These are phyloP conservation scores for Cymbopogon citratus DNA, from an alignment of 176 grass and related monocot genomes.

Conservation along the genomic window DNA sequence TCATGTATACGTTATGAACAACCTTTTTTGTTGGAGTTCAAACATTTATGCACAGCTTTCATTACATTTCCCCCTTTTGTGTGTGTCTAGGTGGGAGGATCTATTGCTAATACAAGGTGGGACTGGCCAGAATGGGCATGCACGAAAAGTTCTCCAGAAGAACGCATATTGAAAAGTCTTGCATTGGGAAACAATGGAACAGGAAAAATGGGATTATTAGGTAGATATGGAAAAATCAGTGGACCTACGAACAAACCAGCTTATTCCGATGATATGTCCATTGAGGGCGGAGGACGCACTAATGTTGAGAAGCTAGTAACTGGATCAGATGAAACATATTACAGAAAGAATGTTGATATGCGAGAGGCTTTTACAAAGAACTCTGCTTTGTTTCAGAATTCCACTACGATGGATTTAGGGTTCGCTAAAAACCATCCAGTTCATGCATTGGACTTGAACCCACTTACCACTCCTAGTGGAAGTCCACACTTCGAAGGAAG, in stretches of 20 bases:
- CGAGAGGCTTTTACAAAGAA: constrained; percentile 35
- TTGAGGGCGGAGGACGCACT: constrained; percentile 17
- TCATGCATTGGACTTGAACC: constrained; percentile 16
- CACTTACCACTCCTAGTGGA: constrained; percentile 18
- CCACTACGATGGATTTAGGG: not conserved
- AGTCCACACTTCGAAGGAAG: constrained; percentile 7
- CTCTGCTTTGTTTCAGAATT: constrained; percentile 25
- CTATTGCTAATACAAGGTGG: constrained; percentile 44
- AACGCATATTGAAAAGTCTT: constrained; percentile 18
- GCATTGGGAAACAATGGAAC: constrained; percentile 19
- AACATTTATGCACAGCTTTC: not conserved
- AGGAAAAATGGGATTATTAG: constrained; percentile 24
- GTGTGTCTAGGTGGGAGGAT: constrained; percentile 43
- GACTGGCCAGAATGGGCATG: constrained; percentile 56
- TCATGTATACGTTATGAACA: not conserved
- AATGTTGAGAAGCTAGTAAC: constrained; percentile 23
- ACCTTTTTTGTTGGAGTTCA: not conserved
- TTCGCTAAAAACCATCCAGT: constrained; percentile 21
- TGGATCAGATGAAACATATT: constrained; percentile 24
- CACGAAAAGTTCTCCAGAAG: constrained; percentile 25
- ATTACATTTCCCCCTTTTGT: not conserved
- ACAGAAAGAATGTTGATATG: constrained; percentile 20
- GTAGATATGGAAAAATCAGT: constrained; percentile 35
- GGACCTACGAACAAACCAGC: constrained; percentile 26
- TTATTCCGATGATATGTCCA: constrained; percentile 31